These are phyloP conservation scores for Ogataea pilisensis DNA, from an alignment of 805 yeast species.

Conservation along the genomic window DNA sequence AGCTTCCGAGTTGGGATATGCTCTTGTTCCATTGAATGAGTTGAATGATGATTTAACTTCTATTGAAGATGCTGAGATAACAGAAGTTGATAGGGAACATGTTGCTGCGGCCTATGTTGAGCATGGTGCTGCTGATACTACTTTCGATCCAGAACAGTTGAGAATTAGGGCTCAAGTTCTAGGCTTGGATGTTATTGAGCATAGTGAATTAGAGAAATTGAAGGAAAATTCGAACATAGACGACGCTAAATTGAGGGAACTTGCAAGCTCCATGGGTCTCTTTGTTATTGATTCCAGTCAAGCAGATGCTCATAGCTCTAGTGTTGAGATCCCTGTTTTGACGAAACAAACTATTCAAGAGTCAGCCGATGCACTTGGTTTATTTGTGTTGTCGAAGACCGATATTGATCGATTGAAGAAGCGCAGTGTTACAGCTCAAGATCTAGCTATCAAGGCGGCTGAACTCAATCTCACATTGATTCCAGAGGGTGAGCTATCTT, in stretches of 20 bases:
- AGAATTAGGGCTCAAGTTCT: constrained; percentile 13
- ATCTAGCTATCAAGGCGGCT: constrained; percentile 35
- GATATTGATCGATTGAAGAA: constrained; percentile 30
- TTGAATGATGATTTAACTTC: constrained; percentile 21
- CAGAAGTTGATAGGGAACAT: constrained; percentile 6
- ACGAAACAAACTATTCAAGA: constrained; percentile 10
- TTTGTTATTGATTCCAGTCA: constrained; percentile 9
- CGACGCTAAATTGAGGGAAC: constrained; percentile 6
- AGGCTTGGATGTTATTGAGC: constrained; percentile 18
- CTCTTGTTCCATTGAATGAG: constrained; percentile 29
- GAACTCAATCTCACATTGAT: constrained; percentile 38
- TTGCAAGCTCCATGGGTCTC: constrained; percentile 24
- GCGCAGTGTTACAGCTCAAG: constrained; percentile 28
- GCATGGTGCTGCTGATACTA: background rate
- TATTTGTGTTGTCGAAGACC: constrained; percentile 29
- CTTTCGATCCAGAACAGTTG: constrained; percentile 7
- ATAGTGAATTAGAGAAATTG: constrained; percentile 12
- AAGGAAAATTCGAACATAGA: constrained; percentile 6
- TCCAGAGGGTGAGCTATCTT: constrained; percentile 23
- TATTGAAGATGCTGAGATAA: constrained; percentile 17
- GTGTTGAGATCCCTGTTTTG: background rate
- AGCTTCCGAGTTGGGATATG: constrained; percentile 34
- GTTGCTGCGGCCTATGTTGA: constrained; percentile 6
- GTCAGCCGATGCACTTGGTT: constrained; percentile 29
- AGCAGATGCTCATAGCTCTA: background rate